A percentile compares a stretch with the other conserved stretches of the same genome.
phyloP scores from a whole-genome alignment of 202 grass and related monocot genomes.

The Brachypodium distachyon region DNA sequence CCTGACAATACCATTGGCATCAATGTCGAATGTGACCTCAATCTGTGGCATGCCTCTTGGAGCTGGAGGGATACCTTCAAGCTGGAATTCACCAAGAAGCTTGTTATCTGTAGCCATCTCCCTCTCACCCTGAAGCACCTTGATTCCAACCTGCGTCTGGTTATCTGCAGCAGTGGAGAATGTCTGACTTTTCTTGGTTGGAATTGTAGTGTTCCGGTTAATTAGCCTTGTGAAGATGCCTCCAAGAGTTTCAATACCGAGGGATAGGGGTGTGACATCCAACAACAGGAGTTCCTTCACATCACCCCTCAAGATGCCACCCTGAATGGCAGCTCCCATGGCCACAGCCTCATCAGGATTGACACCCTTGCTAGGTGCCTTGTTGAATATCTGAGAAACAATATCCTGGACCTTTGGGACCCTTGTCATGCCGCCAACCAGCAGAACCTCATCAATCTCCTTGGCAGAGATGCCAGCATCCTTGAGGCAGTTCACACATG shows the following conservation, averaged over 20 bases:
- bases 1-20: conserved; percentile 92
- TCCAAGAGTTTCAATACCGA: conserved; percentile 92
- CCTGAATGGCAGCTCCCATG: conserved; percentile 90
- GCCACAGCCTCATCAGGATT: conserved; percentile 98
- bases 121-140: conserved; percentile 94
- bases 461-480: conserved; percentile 79
- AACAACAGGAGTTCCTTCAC: conserved; percentile 97
- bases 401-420: conserved; percentile 89
- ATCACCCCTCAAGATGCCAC: conserved; percentile 92
- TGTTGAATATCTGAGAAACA: conserved; percentile 85
- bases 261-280: conserved; percentile 88
- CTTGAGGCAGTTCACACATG: conserved; percentile 83
- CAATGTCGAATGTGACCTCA: conserved; percentile 93
- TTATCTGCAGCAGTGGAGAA: conserved; percentile 97
- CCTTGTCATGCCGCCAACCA: conserved; percentile 97
- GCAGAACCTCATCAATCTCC: conserved; percentile 80
- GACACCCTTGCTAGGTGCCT: conserved; percentile 82
- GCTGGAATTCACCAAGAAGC: conserved; percentile 86
- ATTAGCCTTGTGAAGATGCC: conserved; percentile 97
- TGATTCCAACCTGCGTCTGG: conserved; percentile 86
- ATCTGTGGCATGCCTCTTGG: conserved; percentile 93
- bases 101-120: conserved; percentile 94
- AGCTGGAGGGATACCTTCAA: conserved; percentile 80
- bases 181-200: conserved; percentile 90
- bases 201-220: conserved; percentile 88